Base-by-base conservation (phyloP, 164 flowering plant genomes). In the Berberis thunbergii region DNA sequence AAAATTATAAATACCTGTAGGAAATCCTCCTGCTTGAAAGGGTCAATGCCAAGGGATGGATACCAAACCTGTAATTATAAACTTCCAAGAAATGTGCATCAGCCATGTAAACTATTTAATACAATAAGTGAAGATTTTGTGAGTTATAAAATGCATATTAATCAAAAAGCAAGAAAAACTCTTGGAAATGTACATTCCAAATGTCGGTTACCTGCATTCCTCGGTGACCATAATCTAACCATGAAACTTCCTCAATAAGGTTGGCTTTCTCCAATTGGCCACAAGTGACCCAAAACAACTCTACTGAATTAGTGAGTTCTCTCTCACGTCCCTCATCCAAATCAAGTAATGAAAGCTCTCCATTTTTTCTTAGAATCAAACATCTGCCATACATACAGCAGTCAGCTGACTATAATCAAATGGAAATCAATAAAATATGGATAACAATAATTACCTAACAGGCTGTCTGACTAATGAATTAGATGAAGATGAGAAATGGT, bases 261-360 rank as follows among this genome's bases (percentile, higher is more conserved):
- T 86, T 94, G 64, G 82, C 77, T 69, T 82, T 85, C 72, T 91
- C 96, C 75, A 88, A 80, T 55, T 85, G 93, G 59, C 97, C 96
- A 80, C 98, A 94, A 40, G 96, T 94, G 26, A 94, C 97, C 97
- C 97, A 94, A 70, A 91, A 88, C 72, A 94, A 74, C 72, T 94
- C 99, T 54, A 94, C 91, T 56, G 99, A 88, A 53, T 91, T 87
- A 6, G 97, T 86, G 67, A 91, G 95, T 73, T 86, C 88, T 68
- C 85, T 81, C 73, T 94, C 99, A 53, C 82, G 84, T 60, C 99
- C 99, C 74, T 91, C 97, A 78, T 87, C 95, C 84, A 94, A 78
- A 84, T 94, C 97, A 65, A 94, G 92, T 57, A 94, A 77, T 7
- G 98, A 88, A 74, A 94, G 93, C 69, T 88, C 98, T 73, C 98